Percentiles rank a stretch among this genome's conserved stretches.
phyloP scores from a whole-genome alignment of 2,329 filamentous ascomycete genomes.

The Fusarium sp. region DNA sequence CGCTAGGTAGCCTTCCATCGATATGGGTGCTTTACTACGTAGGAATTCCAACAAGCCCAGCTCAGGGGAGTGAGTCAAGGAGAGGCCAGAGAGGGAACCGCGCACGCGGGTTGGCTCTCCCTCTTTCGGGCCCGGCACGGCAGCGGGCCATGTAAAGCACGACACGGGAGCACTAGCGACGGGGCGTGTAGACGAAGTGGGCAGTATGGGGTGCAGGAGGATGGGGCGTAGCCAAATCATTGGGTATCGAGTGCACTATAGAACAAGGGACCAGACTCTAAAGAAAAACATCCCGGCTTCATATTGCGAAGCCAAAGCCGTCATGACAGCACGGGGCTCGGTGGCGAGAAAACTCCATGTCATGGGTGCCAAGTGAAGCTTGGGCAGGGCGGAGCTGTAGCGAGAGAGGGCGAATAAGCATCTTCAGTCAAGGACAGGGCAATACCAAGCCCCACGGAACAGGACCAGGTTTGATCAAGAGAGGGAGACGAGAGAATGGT shows the following conservation, averaged over 20 bases:
- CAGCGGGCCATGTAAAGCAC: slow-evolving; percentile 37
- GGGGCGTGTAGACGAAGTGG: slow-evolving; percentile 31
- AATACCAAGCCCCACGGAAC: slow-evolving; percentile 41
- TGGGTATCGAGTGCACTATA: slow-evolving; percentile 38
- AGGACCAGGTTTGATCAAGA: slow-evolving; percentile 15
- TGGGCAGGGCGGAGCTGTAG: slow-evolving; percentile 36
- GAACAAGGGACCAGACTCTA: slow-evolving; percentile 34
- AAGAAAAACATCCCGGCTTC: slow-evolving; percentile 26
- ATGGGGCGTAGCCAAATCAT: slow-evolving; percentile 41
- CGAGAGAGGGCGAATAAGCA: slow-evolving; percentile 28
- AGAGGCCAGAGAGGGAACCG: slow-evolving; percentile 32
- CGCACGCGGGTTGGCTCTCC: slow-evolving; percentile 29
- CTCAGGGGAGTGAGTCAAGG: slow-evolving; percentile 38
- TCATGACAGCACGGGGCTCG: slow-evolving; percentile 24
- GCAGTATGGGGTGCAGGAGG: slow-evolving; percentile 30
- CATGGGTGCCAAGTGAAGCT: slow-evolving; percentile 31
- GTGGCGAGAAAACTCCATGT: slow-evolving; percentile 30
- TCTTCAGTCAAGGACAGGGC: slow-evolving; percentile 29
- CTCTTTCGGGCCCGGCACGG: slow-evolving; percentile 35
- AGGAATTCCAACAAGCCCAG: slow-evolving; percentile 24
- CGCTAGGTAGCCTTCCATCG: slow-evolving; percentile 35
- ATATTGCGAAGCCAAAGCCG: slow-evolving; percentile 16
- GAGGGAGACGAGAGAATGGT: slow-evolving; percentile 2
- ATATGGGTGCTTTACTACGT: slow-evolving; percentile 25
- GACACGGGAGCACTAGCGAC: slow-evolving; percentile 31